Base-by-base conservation (phyloP, 2,329 filamentous ascomycete species). In the Cladosporium sp. region DNA sequence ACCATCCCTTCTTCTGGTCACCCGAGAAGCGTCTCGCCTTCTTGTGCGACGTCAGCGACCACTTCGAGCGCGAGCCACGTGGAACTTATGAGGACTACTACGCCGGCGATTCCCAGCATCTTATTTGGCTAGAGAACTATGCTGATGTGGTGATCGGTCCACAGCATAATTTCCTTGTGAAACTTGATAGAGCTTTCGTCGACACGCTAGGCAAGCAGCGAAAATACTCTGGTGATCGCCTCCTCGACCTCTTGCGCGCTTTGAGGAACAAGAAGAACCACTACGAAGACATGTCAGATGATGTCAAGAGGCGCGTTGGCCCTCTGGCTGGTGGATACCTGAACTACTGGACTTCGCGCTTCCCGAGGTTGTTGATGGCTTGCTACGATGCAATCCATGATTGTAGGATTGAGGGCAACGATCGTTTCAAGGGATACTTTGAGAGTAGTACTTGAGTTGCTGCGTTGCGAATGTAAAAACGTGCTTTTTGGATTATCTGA, bases 1-100 rank as follows among this genome's bases (percentile, higher is more conserved):
- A 91, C 0, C 95, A 99, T 73, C 95, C 95, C 0, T 99, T 98
- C 82, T 99, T 99, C 83, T 99, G 95, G 95, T 83, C 90, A 0
- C 80, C 92, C 0, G 94, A 96, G 76, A 95, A 96, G 76, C 89
- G 93, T 10, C 86, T 99, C 7, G 87, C 87, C 11, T 99, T 99
- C 78, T 84, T 99, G n/a, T 97, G 93, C 74, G 93, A 97, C 69
- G 93, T 96, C 10, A 97, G 93, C 0, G 95, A 99, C 76, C 92
- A 96, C 75, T 98, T 97, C 74, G 95, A 99, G 77, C 92, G 95
- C 70, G 94, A 98, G 76, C 88, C 89, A 0, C 88, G 93, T 31
- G 92, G 96, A 57, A 69, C 68, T 11, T 70, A 70, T 58, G 73
- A 76, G 16, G 72, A 76, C 50, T 66, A 68, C 37, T 76, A 74